These are phyloP conservation scores for Massariosphaeria phaeospora DNA, from an alignment of 495 filamentous ascomycete species.

Conservation along the genomic window DNA sequence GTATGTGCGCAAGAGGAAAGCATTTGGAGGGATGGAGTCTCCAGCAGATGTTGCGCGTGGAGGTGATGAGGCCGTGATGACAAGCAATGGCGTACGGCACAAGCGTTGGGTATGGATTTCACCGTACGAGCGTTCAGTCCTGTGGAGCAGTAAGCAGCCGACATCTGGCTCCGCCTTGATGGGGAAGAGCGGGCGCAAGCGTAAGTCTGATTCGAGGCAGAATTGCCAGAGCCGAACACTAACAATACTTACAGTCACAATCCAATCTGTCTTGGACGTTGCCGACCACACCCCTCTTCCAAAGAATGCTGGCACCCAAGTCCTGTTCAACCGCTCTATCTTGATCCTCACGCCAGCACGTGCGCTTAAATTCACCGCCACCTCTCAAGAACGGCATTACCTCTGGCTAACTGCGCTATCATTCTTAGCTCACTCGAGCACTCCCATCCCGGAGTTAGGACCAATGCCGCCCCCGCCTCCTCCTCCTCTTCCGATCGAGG, in stretches of 20 bases:
- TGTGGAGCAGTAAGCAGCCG: conserved; percentile 98
- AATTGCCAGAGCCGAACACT: too few species aligned
- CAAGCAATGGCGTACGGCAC: conserved; percentile 63
- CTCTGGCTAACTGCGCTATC: conserved; percentile 92
- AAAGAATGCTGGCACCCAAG: conserved; percentile 53
- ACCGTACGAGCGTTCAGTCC: conserved; percentile 88
- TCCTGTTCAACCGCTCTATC: conserved; percentile 86
- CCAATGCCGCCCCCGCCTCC: conserved; percentile 32
- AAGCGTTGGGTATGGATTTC: conserved; percentile 99
- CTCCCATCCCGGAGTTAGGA: conserved; percentile 35
- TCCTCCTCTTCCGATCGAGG: conserved; percentile 16
- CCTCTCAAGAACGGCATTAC: conserved; percentile 79
- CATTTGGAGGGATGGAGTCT: conserved; percentile 76
- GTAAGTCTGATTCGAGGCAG: conserved; percentile 56
- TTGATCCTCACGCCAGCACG: conserved; percentile 88
- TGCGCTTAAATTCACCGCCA: conserved; percentile 91
- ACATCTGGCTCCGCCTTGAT: conserved; percentile 79
- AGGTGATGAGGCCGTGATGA: conserved; percentile 49
- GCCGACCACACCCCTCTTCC: conserved; percentile 89
- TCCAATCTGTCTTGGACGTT: conserved; percentile 95
- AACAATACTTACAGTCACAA: conserved; percentile 73
- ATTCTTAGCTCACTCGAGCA: conserved; percentile 83
- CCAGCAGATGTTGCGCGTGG: conserved; percentile 48
- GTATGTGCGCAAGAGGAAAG: conserved; percentile 86
- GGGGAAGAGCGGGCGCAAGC: conserved; percentile 92